Evolutionary conservation across 1,284 basidiomycete species (phyloP), one percentile per base, ranked within the genome.

Genomic region (Pseudozyma flocculosa): DNA sequence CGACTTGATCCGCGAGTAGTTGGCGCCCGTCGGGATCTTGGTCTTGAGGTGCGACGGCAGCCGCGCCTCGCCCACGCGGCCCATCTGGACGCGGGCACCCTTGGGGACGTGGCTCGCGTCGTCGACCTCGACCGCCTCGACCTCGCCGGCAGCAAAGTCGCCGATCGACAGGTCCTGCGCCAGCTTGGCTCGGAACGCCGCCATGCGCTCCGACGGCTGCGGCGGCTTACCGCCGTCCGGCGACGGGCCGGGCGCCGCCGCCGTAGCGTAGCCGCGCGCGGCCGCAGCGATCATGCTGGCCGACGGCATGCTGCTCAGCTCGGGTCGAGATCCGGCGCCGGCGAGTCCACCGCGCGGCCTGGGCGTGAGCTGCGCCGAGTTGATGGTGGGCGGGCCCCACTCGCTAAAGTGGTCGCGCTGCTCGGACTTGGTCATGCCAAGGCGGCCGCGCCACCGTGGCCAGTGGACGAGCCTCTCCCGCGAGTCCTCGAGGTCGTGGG

Each of bases 11-110:
- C 86, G 89, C 57, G 86, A 88, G 79, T 88, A 98, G 13, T 91
- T 92, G 24, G 83, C 82, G 23, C 93, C 92, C 0, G 88, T 90
- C 0, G 95, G 94, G 32, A 81, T 79, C 24, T 68, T 68, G 21
- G 94, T 96, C 82, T 97, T 97, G 30, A 98, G 82, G 81, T 89
- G 90, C 3, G 86, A 86, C 14, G 95, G 95, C 18, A 98, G 83
- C 18, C 95, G 89, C 14, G 50, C 37, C 19, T 75, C 64, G 23
- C 52, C 45, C 9, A 58, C 54, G 19, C 75, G 63, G 10, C 75
- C 75, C 58, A 75, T 61, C 18, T 51, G 56, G 5, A 77, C 55
- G 22, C 72, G 61, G 8, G 40, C 42, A 32, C 40, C 47, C 18
- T 23, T 18, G 10, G 46, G 38, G 4, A 17, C n/a, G 19, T 8